phyloP scores from a whole-genome alignment of 192 early-diverging fungal genomes.

The Backusella australiensis region DNA sequence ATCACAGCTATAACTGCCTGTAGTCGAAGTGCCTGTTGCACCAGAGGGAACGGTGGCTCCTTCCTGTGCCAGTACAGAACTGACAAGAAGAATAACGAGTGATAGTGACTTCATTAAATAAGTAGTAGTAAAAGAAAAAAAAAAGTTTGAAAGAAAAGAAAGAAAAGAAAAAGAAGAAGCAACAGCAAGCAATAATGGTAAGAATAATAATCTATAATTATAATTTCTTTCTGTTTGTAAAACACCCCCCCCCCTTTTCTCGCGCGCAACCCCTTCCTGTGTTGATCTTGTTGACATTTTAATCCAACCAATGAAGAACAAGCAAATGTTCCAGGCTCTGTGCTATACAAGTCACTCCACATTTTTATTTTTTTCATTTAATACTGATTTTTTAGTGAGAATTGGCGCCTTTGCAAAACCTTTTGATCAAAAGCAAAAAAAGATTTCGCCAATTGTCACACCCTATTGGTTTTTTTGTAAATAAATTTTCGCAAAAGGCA shows the following conservation, averaged over 20 bases:
- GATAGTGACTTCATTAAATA: neutral
- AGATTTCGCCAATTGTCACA: too few relatives aligned
- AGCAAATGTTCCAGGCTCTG: neutral
- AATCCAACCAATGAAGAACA: neutral
- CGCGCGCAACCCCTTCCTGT: neutral
- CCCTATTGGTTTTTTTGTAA: too few relatives aligned
- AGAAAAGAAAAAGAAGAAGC: neutral
- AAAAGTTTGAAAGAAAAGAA: too few relatives aligned
- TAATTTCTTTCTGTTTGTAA: neutral
- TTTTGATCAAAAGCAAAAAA: too few relatives aligned
- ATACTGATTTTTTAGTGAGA: too few relatives aligned
- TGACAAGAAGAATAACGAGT: neutral
- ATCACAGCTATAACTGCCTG: conserved; percentile 39
- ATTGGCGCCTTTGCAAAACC: too few relatives aligned
- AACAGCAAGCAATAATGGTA: neutral
- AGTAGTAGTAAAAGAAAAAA: neutral
- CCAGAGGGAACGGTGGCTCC: conserved; percentile 5
- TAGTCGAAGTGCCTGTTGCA: neutral
- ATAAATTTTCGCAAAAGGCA: too few relatives aligned
- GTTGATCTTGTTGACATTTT: conserved; percentile 9
- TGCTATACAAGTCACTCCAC: neutral
- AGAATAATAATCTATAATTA: neutral
- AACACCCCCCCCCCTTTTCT: neutral
- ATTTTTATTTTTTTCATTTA: neutral
- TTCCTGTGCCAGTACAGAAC: conserved; percentile 27